phyloP scores from a whole-genome alignment of 352 stramenopile species.

The Phytopythium montanum region DNA sequence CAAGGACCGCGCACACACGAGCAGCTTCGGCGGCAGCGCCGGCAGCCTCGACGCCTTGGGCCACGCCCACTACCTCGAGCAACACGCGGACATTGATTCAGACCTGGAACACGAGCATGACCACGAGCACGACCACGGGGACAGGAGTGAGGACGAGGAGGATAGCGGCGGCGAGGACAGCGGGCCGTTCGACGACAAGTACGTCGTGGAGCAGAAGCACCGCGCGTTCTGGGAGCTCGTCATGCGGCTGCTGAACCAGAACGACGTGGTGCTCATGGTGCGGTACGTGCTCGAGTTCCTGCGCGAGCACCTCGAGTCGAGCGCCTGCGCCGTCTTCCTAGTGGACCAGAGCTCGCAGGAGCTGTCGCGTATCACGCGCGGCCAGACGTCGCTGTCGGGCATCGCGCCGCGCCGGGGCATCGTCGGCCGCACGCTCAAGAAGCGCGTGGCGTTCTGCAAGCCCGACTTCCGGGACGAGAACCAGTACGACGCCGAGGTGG shows the following conservation, averaged over 20 bases:
- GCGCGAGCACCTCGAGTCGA: conserved; percentile 43
- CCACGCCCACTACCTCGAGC: conserved; percentile 3
- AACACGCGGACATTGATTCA: neutral
- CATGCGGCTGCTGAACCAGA: conserved; percentile 56
- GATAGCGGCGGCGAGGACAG: conserved; percentile 4
- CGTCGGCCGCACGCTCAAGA: conserved; percentile 40
- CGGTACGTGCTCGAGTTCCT: conserved; percentile 65
- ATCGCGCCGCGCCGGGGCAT: conserved; percentile 48
- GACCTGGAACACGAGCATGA: neutral
- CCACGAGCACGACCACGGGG: neutral
- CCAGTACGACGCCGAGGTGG: conserved; percentile 61
- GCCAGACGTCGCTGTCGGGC: conserved; percentile 41
- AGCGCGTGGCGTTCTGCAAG: conserved; percentile 24
- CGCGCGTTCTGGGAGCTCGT: conserved; percentile 78
- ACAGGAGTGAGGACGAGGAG: neutral
- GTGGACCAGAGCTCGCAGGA: conserved; percentile 69
- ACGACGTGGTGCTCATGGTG: conserved; percentile 79
- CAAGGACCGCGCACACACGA: conserved; percentile 1
- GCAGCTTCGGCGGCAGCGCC: neutral
- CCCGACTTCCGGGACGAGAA: conserved; percentile 43
- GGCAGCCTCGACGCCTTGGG: neutral
- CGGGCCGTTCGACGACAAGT: conserved; percentile 24
- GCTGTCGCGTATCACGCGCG: conserved; percentile 70
- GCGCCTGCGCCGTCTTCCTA: conserved; percentile 60
- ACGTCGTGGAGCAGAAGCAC: conserved; percentile 58